phyloP scores from a whole-genome alignment of 2,329 filamentous ascomycete species.

The Amesomyces nigricolor region DNA sequence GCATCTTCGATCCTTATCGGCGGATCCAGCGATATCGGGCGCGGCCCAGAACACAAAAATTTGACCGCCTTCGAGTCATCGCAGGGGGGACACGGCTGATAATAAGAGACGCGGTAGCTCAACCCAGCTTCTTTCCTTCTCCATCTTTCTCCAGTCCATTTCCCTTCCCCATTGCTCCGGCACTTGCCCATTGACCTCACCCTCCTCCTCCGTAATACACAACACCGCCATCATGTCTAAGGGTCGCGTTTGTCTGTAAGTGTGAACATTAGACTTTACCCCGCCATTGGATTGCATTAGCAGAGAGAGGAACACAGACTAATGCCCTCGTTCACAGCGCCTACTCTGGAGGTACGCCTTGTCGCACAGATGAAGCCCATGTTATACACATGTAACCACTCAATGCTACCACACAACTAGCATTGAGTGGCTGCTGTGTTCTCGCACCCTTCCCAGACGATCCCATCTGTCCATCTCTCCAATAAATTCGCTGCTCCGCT shows the following conservation, averaged over 20 bases:
- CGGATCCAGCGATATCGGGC: conserved; percentile 13
- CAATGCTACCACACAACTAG: background rate
- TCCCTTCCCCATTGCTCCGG: background rate
- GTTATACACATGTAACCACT: background rate
- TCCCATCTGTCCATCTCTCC: background rate
- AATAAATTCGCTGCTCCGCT: background rate
- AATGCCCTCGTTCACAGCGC: conserved; percentile 19
- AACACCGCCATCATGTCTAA: conserved; percentile 28
- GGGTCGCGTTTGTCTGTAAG: conserved; percentile 33
- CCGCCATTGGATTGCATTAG: background rate
- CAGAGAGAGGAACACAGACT: background rate
- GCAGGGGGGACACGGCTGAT: background rate
- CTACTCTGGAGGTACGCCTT: conserved; percentile 28
- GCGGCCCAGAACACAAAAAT: conserved; percentile 8
- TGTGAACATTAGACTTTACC: conserved; percentile 1
- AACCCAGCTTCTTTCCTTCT: background rate
- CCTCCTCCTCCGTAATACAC: conserved; percentile 1
- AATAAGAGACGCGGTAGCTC: background rate
- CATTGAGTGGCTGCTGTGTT: background rate
- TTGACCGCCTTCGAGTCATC: conserved; percentile 20
- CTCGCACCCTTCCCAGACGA: background rate
- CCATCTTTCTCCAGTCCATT: conserved; percentile 1
- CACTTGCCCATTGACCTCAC: background rate
- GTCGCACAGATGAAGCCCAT: background rate
- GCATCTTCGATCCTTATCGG: conserved; percentile 4